Base-by-base conservation (phyloP, 495 filamentous ascomycete species). In the Hypoxylon rickii region DNA sequence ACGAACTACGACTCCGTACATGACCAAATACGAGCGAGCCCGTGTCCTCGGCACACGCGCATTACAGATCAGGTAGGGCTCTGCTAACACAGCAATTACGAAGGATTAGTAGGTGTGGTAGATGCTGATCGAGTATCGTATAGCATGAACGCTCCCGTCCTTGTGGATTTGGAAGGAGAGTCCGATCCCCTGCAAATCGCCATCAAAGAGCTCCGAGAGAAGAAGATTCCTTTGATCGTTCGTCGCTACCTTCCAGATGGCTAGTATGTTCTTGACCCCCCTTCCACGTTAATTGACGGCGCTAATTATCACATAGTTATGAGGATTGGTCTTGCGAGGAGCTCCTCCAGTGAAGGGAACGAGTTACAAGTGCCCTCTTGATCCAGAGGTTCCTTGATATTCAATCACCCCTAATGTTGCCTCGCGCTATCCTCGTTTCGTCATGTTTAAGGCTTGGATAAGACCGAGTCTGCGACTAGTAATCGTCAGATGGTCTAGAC, bases 291-390 rank as follows among this genome's bases (percentile, higher is more conserved):
- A 13, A 32, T 29, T 3, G n/a, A n/a, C 36, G 31, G 19, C 36
- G 29, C 66, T 62, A 65, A 72, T 47, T 19, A 24, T 21, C 11
- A 2, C 10, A 15, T 54, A 96, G 93, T 76, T 98, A 98, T 69
- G 94, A 98, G 79, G 94, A 98, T 72, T 98, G 94, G 94, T 94
- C 90, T 44, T 96, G 92, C 75, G 94, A 98, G 76, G 94, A 98
- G 68, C 78, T 98, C 24, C 79, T 96, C 11, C 76, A 80, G 56
- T 75, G 60, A 64, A 19, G 36, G 7, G 46, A 17, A 19, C 46
- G 15, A 4, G 17, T 15, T 33, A 51, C 26, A 16, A 18, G 18
- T 31, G 10, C 24, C 24, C 22, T 20, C 19, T 61, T 10, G 21
- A 21, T 19, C 36, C 29, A 34, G 12, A 19, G 15, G 21, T 45